phyloP scores from a whole-genome alignment of 306 rosid species.

The Phaseolus lunatus region DNA sequence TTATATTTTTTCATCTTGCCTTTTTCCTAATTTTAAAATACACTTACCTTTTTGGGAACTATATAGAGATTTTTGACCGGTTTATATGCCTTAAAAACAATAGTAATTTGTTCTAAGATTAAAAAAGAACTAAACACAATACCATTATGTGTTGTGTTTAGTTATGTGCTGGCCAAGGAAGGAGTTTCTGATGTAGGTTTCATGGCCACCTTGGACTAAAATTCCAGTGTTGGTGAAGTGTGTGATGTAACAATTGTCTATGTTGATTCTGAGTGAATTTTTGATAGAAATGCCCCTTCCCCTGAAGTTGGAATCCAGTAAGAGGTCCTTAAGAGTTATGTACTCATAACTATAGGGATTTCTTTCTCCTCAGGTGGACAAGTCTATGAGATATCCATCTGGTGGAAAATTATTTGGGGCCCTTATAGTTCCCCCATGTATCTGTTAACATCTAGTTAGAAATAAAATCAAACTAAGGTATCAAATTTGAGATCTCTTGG shows the following conservation, averaged over 20 bases:
- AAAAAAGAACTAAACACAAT: too few relatives aligned
- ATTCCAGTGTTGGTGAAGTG: conserved; percentile 89
- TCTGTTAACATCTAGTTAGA: too few relatives aligned
- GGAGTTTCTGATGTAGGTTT: conserved; percentile 72
- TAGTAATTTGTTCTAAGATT: too few relatives aligned
- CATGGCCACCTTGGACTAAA: conserved; percentile 73
- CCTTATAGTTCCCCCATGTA: conserved; percentile 82
- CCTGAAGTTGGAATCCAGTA: conserved; percentile 75
- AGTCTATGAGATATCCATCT: conserved; percentile 66
- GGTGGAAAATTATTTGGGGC: conserved; percentile 76
- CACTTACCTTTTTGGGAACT: too few relatives aligned
- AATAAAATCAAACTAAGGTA: too few relatives aligned
- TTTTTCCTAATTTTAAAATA: too few relatives aligned
- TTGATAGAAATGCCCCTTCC: conserved; percentile 82
- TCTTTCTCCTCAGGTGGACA: conserved; percentile 49
- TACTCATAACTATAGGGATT: conserved; percentile 74
- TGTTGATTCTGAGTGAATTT: conserved; percentile 74
- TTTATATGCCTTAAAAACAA: too few relatives aligned
- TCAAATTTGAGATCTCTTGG: too few relatives aligned
- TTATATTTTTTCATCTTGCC: too few relatives aligned
- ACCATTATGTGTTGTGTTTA: too few relatives aligned
- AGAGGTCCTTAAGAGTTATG: conserved; percentile 74
- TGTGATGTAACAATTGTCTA: conserved; percentile 83
- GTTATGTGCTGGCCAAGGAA: conserved; percentile 92
- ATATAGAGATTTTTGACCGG: too few relatives aligned